Evolutionary conservation across 1,284 basidiomycete species (phyloP).

Genomic region (Serendipita sp.): DNA sequence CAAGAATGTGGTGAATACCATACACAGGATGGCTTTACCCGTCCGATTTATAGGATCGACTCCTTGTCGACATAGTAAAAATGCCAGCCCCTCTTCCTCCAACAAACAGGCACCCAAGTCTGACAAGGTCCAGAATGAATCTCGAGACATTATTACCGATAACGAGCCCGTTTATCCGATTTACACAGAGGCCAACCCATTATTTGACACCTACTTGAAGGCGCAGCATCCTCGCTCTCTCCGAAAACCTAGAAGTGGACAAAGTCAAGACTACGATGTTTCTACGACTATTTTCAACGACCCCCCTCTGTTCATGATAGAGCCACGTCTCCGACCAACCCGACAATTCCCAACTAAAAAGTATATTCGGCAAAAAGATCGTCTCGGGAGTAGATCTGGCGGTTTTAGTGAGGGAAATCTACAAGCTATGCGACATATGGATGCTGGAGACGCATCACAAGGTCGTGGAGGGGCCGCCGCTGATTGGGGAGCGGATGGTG

Average conservation of each 20-base stretch:
- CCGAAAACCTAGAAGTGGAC: not conserved
- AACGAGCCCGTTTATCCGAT: constrained; percentile 1
- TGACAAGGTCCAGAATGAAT: too few species aligned
- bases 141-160: too few species aligned
- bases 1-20: too few species aligned
- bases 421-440: not conserved
- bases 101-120: too few species aligned
- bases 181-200: constrained; percentile 1
- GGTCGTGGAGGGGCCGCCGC: not conserved
- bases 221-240: not conserved
- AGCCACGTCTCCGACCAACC: not conserved
- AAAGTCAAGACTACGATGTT: not conserved
- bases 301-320: constrained; percentile 4
- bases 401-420: not conserved
- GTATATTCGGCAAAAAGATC: not conserved
- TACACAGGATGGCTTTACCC: too few species aligned
- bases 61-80: too few species aligned
- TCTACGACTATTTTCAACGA: constrained; percentile 2
- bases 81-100: too few species aligned
- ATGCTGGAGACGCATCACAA: not conserved
- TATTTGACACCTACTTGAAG: constrained; percentile 2
- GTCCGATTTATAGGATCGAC: too few species aligned
- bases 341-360: not conserved
- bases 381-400: not conserved
- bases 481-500: constrained; percentile 1